Evolutionary conservation across 192 early-diverging fungal species (phyloP).

Genomic region (Lunasporangiospora selenospora): DNA sequence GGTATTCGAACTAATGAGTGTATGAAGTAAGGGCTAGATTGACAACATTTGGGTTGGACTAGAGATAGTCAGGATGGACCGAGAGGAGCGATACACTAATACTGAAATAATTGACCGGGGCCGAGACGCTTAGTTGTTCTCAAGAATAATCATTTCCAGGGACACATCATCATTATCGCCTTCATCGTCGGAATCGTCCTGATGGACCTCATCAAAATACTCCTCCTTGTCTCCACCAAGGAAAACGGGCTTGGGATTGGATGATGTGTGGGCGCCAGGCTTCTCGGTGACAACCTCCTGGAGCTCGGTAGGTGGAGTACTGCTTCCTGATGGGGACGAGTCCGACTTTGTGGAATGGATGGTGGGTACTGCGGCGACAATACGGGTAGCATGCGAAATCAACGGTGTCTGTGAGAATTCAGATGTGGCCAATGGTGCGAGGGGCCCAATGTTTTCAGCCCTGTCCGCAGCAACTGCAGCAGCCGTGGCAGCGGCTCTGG

Average conservation of each 20-base stretch:
- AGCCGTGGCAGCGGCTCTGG: neutral
- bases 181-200: slow-evolving; percentile 41
- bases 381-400: slow-evolving; percentile 24
- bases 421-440: too few relatives aligned
- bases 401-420: slow-evolving; percentile 19
- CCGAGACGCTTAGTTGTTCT: too few relatives aligned
- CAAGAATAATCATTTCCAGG: slow-evolving; percentile 37
- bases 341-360: too few relatives aligned
- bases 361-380: slow-evolving; percentile 26
- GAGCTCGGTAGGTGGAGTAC: slow-evolving; percentile 1
- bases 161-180: slow-evolving; percentile 33
- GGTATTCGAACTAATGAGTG: too few relatives aligned
- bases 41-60: too few relatives aligned
- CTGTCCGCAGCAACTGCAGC: neutral
- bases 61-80: too few relatives aligned
- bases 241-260: neutral
- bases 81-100: too few relatives aligned
- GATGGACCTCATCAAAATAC: slow-evolving; percentile 24
- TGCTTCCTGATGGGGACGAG: too few relatives aligned
- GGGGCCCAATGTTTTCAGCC: too few relatives aligned
- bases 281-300: slow-evolving; percentile 35
- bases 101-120: too few relatives aligned
- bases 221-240: slow-evolving; percentile 39
- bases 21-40: too few relatives aligned
- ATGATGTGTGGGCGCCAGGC: neutral